Conservation (phyloP, 371 early-diverging fungal genomes). For the Enterospora canceri region DNA sequence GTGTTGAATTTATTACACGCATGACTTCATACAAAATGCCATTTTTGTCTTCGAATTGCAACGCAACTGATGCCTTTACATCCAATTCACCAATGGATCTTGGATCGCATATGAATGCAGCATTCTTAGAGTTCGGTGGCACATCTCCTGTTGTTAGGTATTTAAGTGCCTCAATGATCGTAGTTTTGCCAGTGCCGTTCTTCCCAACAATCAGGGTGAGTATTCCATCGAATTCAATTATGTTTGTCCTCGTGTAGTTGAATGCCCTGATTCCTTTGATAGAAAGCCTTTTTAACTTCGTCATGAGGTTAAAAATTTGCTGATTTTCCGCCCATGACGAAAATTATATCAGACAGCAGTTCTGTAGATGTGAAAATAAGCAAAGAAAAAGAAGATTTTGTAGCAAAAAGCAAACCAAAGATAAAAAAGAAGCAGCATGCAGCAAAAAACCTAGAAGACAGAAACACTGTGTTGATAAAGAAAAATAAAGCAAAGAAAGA, state of each 20-base stretch:
- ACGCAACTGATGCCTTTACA: slow-evolving; percentile 78
- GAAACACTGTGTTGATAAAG: neutral
- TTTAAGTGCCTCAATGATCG: slow-evolving; percentile 89
- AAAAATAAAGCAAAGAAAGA: neutral
- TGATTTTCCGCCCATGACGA: neutral
- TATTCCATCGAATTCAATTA: slow-evolving; percentile 76
- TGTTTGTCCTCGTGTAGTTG: slow-evolving; percentile 62
- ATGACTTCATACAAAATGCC: slow-evolving; percentile 65
- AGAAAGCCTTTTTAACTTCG: slow-evolving; percentile 60
- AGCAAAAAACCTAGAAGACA: neutral
- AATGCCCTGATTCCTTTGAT: slow-evolving; percentile 87
- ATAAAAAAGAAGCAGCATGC: neutral
- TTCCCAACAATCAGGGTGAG: slow-evolving; percentile 91
- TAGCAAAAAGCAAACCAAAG: neutral
- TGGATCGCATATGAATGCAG: slow-evolving; percentile 90
- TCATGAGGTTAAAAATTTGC: slow-evolving; percentile 2
- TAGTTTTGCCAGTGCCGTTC: slow-evolving; percentile 96
- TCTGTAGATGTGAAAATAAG: neutral
- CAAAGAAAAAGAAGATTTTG: neutral
- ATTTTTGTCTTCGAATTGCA: slow-evolving; percentile 69
- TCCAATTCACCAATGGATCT: slow-evolving; percentile 69
- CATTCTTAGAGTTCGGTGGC: slow-evolving; percentile 72
- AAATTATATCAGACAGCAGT: neutral
- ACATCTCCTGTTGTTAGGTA: slow-evolving; percentile 85
- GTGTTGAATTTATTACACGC: slow-evolving; percentile 65